Percentiles rank a stretch among this genome's conserved stretches.
These are phyloP conservation scores for Schwanniomyces pseudopolymorphus DNA, from an alignment of 805 yeast species.

Conservation along the genomic window DNA sequence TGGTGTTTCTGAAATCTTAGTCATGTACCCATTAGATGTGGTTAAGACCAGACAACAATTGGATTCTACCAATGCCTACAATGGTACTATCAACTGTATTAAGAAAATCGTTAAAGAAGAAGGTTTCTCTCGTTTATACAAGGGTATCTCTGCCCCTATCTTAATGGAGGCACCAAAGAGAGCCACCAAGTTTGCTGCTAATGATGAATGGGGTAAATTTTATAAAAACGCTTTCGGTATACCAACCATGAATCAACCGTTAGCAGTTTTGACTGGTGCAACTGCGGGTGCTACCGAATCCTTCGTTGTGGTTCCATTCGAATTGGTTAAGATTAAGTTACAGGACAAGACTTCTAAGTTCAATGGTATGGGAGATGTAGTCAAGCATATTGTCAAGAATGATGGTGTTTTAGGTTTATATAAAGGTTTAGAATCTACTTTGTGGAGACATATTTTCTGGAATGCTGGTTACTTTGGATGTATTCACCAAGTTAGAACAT, in stretches of 20 bases:
- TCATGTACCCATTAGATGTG: slow-evolving; percentile 96
- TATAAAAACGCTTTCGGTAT: slow-evolving; percentile 74
- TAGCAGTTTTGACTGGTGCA: slow-evolving; percentile 92
- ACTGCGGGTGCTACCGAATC: slow-evolving; percentile 98
- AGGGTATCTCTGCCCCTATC: slow-evolving; percentile 95
- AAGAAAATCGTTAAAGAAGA: slow-evolving; percentile 81
- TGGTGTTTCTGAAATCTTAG: slow-evolving; percentile 92
- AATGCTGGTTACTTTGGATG: slow-evolving; percentile 97
- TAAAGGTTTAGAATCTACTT: slow-evolving; percentile 93
- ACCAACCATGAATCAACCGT: slow-evolving; percentile 67
- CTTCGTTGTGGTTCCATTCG: slow-evolving; percentile 97
- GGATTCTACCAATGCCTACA: slow-evolving; percentile 60
- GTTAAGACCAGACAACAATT: slow-evolving; percentile 96
- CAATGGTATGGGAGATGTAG: slow-evolving; percentile 82
- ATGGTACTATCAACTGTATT: slow-evolving; percentile 82
- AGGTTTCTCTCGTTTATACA: slow-evolving; percentile 80
- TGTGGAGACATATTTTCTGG: slow-evolving; percentile 97
- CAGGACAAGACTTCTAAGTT: slow-evolving; percentile 85
- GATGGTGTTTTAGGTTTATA: slow-evolving; percentile 86
- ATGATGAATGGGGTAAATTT: slow-evolving; percentile 91
- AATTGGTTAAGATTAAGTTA: slow-evolving; percentile 88
- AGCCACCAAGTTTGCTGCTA: slow-evolving; percentile 97
- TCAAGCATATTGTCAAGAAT: slow-evolving; percentile 62
- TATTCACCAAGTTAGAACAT: slow-evolving; percentile 78
- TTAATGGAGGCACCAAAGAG: slow-evolving; percentile 99